phyloP scores from a whole-genome alignment of 768 basidiomycete species.

The Podaxis rugospora region DNA sequence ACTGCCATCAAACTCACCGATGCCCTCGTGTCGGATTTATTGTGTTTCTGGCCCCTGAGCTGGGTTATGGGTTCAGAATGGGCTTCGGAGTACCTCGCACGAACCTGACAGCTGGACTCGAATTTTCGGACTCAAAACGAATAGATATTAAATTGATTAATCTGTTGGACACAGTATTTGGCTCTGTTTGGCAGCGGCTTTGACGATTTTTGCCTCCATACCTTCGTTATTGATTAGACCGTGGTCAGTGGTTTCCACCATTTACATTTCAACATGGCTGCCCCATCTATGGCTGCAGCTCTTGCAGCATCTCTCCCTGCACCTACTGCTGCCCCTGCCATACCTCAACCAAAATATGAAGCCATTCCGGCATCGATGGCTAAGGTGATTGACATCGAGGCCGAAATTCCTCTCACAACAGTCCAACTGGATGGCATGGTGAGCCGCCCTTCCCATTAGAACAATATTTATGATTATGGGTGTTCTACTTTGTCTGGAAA shows the following conservation, averaged over 20 bases:
- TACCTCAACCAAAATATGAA: conserved; percentile 70
- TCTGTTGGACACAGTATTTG: conserved; percentile 21
- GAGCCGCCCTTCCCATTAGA: conserved; percentile 22
- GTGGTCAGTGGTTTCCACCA: neutral
- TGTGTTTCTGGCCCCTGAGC: neutral
- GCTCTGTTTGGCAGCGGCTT: conserved; percentile 25
- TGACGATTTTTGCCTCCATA: conserved; percentile 15
- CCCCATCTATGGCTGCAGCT: conserved; percentile 89
- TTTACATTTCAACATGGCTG: conserved; percentile 42
- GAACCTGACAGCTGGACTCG: neutral
- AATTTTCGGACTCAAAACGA: neutral
- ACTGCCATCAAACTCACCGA: too few species aligned
- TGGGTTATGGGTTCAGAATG: neutral
- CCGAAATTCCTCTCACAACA: conserved; percentile 70
- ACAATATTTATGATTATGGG: neutral
- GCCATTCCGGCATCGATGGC: conserved; percentile 91
- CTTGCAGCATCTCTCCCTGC: conserved; percentile 80
- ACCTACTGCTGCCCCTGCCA: conserved; percentile 54
- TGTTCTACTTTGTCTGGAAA: neutral
- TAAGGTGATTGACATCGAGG: conserved; percentile 91
- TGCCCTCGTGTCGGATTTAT: too few species aligned
- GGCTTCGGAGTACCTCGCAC: neutral
- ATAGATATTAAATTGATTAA: neutral
- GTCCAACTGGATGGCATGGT: conserved; percentile 90
- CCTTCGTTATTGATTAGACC: neutral